Evolutionary conservation across 2,329 filamentous ascomycete species (phyloP).

Genomic region (Apiospora koreana): DNA sequence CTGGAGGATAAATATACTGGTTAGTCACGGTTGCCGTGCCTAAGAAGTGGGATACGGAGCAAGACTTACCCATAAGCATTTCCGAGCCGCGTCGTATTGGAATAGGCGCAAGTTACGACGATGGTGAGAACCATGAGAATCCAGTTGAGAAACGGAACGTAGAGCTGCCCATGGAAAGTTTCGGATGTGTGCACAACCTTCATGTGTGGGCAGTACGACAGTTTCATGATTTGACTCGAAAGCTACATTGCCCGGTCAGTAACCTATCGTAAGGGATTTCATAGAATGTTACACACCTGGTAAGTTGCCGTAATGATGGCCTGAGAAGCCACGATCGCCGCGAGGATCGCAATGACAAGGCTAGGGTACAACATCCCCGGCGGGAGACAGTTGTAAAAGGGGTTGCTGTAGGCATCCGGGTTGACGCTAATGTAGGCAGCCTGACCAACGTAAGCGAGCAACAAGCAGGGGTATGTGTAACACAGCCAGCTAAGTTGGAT

Average conservation of each 20-base stretch:
- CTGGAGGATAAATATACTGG: slow-evolving; percentile 16
- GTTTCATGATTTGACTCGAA: slow-evolving; percentile 57
- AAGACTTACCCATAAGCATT: slow-evolving; percentile 64
- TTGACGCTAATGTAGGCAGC: slow-evolving; percentile 67
- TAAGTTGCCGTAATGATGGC: slow-evolving; percentile 79
- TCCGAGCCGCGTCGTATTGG: slow-evolving; percentile 65
- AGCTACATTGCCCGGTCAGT: slow-evolving; percentile 20
- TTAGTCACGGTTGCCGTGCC: not conserved
- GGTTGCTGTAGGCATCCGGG: slow-evolving; percentile 65
- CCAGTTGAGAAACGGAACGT: slow-evolving; percentile 77
- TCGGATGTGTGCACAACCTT: slow-evolving; percentile 71
- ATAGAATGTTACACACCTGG: slow-evolving; percentile 44
- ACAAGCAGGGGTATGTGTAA: slow-evolving; percentile 66
- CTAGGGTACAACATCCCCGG: slow-evolving; percentile 68
- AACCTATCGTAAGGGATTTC: not conserved
- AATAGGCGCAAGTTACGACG: slow-evolving; percentile 71
- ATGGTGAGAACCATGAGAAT: slow-evolving; percentile 74
- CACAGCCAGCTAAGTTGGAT: slow-evolving; percentile 74
- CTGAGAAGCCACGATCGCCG: slow-evolving; percentile 75
- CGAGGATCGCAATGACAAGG: slow-evolving; percentile 68
- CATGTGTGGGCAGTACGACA: slow-evolving; percentile 74
- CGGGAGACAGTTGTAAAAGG: slow-evolving; percentile 72
- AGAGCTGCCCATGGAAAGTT: slow-evolving; percentile 73
- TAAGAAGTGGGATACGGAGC: not conserved
- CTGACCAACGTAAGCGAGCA: slow-evolving; percentile 71